A percentile compares a stretch with the other conserved stretches of the same genome.
Conservation (phyloP, 2,329 filamentous ascomycete species). For the Fusarium piperis region DNA sequence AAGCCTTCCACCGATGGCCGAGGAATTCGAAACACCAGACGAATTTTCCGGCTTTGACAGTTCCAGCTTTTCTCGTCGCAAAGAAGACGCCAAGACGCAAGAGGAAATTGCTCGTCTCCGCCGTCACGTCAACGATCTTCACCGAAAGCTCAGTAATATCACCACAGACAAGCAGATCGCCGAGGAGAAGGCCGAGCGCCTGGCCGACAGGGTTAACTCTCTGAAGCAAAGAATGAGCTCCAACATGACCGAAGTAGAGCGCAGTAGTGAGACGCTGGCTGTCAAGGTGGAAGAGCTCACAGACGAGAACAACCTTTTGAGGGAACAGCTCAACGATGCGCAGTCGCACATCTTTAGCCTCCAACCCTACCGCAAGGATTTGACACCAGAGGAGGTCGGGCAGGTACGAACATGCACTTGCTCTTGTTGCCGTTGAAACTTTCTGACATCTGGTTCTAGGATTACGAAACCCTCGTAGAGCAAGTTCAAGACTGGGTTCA, state of each 20-base stretch:
- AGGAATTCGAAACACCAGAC: slow-evolving; percentile 33
- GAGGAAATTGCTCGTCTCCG: slow-evolving; percentile 30
- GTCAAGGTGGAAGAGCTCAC: slow-evolving; percentile 34
- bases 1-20: slow-evolving; percentile 9
- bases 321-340: slow-evolving; percentile 47
- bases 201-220: slow-evolving; percentile 36
- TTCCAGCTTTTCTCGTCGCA: slow-evolving; percentile 11
- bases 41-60: slow-evolving; percentile 27
- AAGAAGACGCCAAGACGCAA: slow-evolving; percentile 9
- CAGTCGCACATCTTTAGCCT: slow-evolving; percentile 54
- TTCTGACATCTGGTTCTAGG: slow-evolving; percentile 39
- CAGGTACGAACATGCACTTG: slow-evolving; percentile 43
- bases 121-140: slow-evolving; percentile 36
- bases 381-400: slow-evolving; percentile 50
- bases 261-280: slow-evolving; percentile 35
- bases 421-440: background rate
- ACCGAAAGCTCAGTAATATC: slow-evolving; percentile 25
- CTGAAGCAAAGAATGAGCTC: slow-evolving; percentile 39
- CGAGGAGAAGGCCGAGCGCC: slow-evolving; percentile 43
- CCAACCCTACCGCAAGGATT: slow-evolving; percentile 51
- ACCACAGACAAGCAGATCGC: slow-evolving; percentile 43
- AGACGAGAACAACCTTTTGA: slow-evolving; percentile 43
- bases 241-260: slow-evolving; percentile 35
- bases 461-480: slow-evolving; percentile 50
- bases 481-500: slow-evolving; percentile 49